phyloP scores from a whole-genome alignment of 2,329 filamentous ascomycete genomes.

The Zymoseptoria ardabiliae region DNA sequence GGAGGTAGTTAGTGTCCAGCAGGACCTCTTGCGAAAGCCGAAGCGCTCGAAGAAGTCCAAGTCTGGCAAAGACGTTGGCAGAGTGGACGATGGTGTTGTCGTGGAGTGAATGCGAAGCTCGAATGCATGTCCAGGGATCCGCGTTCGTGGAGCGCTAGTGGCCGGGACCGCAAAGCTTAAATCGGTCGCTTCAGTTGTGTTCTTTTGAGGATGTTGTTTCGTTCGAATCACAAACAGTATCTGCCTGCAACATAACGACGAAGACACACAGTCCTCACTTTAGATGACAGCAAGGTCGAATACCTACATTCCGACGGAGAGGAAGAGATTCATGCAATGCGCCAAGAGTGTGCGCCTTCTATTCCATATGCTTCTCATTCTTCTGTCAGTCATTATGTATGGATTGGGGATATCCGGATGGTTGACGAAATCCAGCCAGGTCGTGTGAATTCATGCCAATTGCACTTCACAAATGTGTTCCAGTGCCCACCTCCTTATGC shows the following conservation, averaged over 20 bases:
- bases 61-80: background rate
- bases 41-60: background rate
- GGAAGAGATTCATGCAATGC: background rate
- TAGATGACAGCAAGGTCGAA: no score
- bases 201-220: no score
- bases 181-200: background rate
- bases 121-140: background rate
- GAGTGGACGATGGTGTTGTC: background rate
- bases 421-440: background rate
- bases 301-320: no score
- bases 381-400: slow-evolving; percentile 1
- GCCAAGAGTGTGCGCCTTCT: background rate
- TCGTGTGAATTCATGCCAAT: background rate
- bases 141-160: background rate
- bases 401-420: background rate
- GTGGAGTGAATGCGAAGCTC: background rate
- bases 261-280: no score
- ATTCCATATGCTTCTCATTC: background rate
- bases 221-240: no score
- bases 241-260: no score
- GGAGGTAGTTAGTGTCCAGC: background rate
- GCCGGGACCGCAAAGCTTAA: background rate
- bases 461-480: no score
- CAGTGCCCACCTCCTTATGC: slow-evolving; percentile 23
- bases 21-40: background rate